Percentiles rank a stretch among this genome's conserved stretches.
phyloP scores from a whole-genome alignment of 1,284 basidiomycete species.

The Schizophyllum amplum region DNA sequence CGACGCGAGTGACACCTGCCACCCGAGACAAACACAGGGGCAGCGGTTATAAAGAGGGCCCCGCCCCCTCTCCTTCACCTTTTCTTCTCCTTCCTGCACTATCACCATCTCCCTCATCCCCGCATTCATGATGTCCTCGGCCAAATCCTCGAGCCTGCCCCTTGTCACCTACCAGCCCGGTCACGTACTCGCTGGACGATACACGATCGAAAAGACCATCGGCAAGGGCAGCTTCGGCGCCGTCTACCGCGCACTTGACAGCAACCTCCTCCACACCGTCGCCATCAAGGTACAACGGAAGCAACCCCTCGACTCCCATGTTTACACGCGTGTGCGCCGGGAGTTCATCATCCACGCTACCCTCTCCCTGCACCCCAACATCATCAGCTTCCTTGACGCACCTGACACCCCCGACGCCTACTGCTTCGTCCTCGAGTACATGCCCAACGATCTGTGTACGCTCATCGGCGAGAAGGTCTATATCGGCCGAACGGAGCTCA shows the following conservation, averaged over 20 bases:
- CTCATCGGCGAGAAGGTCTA: slow-evolving; percentile 11
- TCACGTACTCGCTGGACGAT: neutral
- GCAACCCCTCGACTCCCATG: slow-evolving; percentile 7
- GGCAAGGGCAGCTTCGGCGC: slow-evolving; percentile 6
- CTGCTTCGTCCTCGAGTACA: slow-evolving; percentile 40
- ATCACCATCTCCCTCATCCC: too few species aligned
- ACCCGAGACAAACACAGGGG: neutral
- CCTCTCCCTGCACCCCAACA: slow-evolving; percentile 52
- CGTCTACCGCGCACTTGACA: neutral
- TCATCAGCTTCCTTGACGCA: slow-evolving; percentile 61
- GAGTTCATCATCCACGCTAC: slow-evolving; percentile 46
- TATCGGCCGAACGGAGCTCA: slow-evolving; percentile 19
- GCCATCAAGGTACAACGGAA: slow-evolving; percentile 44
- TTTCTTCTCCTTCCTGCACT: neutral
- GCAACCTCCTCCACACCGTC: slow-evolving; percentile 12
- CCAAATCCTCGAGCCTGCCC: neutral
- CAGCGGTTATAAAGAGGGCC: neutral
- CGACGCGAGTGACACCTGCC: neutral
- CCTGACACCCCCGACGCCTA: slow-evolving; percentile 37
- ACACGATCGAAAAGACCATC: neutral
- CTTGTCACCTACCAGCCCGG: neutral
- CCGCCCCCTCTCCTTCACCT: neutral
- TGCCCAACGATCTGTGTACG: slow-evolving; percentile 30
- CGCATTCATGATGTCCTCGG: neutral
- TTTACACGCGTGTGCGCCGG: slow-evolving; percentile 14